Conservation (phyloP, 2,329 filamentous ascomycete genomes). For the Fusarium sp. region DNA sequence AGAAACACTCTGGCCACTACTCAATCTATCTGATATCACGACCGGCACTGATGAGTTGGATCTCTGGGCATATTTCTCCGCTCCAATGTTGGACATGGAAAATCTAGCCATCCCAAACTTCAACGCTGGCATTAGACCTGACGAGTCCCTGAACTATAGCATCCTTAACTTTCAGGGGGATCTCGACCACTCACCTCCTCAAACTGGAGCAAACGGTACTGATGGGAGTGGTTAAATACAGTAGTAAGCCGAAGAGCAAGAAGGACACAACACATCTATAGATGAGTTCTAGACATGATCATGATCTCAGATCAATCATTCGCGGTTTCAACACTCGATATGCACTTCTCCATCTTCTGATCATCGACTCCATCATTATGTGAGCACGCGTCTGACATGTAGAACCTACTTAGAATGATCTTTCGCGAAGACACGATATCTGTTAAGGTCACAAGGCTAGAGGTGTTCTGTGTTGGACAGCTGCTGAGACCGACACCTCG, state of each 20-base stretch:
- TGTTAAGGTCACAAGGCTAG: no score
- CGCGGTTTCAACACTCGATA: background rate
- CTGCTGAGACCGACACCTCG: no score
- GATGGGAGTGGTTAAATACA: background rate
- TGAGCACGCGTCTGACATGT: no score
- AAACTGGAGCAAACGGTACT: background rate
- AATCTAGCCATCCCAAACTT: background rate
- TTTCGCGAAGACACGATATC: no score
- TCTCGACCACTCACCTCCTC: background rate
- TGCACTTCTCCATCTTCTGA: no score
- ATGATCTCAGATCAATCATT: background rate
- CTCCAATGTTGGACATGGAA: slow-evolving; percentile 1
- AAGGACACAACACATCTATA: background rate
- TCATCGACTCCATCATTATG: no score
- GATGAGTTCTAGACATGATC: background rate
- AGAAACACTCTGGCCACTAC: background rate
- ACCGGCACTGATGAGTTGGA: background rate
- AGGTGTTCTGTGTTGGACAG: no score
- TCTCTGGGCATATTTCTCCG: slow-evolving; percentile 14
- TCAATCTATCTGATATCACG: background rate
- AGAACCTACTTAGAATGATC: no score
- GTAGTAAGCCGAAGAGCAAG: fast-evolving
- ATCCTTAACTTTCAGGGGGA: slow-evolving; percentile 14
- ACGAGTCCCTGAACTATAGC: background rate
- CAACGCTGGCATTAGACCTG: background rate